Evolutionary conservation across 1,284 basidiomycete species (phyloP), one percentile per base, ranked within the genome.

Genomic region (Ceratobasidium sp.): DNA sequence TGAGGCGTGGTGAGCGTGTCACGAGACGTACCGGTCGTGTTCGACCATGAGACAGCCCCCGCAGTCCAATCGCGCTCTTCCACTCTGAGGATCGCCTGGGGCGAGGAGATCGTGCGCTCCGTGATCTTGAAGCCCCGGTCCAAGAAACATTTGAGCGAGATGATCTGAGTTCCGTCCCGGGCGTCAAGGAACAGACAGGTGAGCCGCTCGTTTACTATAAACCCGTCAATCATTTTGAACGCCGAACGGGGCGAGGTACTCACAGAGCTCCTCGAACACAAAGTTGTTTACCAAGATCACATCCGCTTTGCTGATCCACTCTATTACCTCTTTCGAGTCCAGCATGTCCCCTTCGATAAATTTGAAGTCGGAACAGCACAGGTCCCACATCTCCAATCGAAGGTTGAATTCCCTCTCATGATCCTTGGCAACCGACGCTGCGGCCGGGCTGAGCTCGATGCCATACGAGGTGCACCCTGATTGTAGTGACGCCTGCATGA

Each of bases 281-380:
- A 76, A 80, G 61, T 80, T 80, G 69, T 80, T 80, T 54, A 79
- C 78, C n/a, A 80, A 73, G 46, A 80, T 77, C 22, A 80, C 78
- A 51, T 80, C 79, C 19, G 79, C 79, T 43, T 78, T 77, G 5
- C 54, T 66, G 46, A 80, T 78, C 79, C 79, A 80, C 29, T 75
- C 75, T 29, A 56, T 29, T 13, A 80, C 77, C 37, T 77, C 77
- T 44, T 65, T 34, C 22, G 69, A 69, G 17, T 80, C 78, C 46
- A 73, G 75, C 66, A 80, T 77, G 59, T 80, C 78, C 9, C 79
- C 79, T 40, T 79, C 71, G 44, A 77, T 52, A 11, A 73, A 40
- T 22, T 71, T 70, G 43, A 78, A 76, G 13, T 68, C 66, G 15
- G 78, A 79, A 34, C 76, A 71, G 8, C 37, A 56, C 7, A 80